Base-by-base conservation (phyloP, 2,329 filamentous ascomycete genomes). In the Curvularia sp. region DNA sequence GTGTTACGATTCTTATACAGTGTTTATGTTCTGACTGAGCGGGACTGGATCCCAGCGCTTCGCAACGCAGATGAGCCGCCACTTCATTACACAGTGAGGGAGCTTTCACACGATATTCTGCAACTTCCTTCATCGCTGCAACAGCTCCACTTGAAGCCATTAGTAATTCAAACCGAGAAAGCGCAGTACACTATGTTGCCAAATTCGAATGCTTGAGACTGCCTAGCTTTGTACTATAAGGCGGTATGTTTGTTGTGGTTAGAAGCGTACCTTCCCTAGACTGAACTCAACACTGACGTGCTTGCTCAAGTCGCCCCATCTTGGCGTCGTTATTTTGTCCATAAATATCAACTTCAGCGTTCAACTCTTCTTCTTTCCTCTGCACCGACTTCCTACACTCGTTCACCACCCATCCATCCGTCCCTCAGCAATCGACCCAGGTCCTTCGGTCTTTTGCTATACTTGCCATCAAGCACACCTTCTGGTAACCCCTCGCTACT, bases 351-450 rank as follows among this genome's bases (percentile, higher is more conserved):
- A 52, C 43, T 23, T 49, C 43, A 39, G 21, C 42, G 42, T 56
- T 53, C 57, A 55, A 55, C 28, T 45, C 34, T 49, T 50, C 42
- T 55, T 60, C 54, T 55, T 60, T 53, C 49, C 43, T 59, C 55
- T 46, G 36, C 64, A 60, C 59, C 61, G 49, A 61, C 60, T 58
- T 59, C 59, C 63, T 70, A 73, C 70, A 64, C 64, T 73, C 70
- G 57, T 64, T 72, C 60, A 56, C 43, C 57, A 51, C 43, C 63
- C 63, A 52, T 49, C 53, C 45, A 49, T 28, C 47, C 57, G 59
- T 61, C 61, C 60, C 51, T 32, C 39, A 42, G 51, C 46, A 34
- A 39, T 43, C 38, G 51, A 32, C 30, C 52, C 38, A 21, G 51
- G 7, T 47, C 52, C 36, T 59, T 32, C 55, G 60, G 61, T 64